Evolutionary conservation across 2,329 filamentous ascomycete species (phyloP), one percentile per base, ranked within the genome.

Genomic region (Didymella pomorum): DNA sequence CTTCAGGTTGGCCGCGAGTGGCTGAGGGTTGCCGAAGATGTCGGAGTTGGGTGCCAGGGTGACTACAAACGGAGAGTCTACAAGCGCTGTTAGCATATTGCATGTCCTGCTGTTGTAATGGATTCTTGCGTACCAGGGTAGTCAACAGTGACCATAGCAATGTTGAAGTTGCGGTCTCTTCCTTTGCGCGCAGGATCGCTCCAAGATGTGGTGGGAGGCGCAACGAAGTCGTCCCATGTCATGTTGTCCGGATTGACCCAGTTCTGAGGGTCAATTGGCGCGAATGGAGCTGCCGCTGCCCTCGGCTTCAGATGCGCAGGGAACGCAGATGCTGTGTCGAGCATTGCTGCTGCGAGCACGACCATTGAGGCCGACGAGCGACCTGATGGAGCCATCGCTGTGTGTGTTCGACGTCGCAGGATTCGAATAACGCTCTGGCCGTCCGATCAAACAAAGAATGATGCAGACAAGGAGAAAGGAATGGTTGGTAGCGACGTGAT

Each of bases 241-340:
- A 84, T 84, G 67, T 83, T 79, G 60, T 84, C 81, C 0, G 82
- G 82, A 57, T 84, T 83, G 8, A 81, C 80, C 80, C 82, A 83
- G 31, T 81, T 77, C 66, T 85, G 83, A 37, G 79, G 77, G 63
- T 85, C 83, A 33, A 85, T 75, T 3, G 82, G 73, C 16, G 77
- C 72, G 63, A 85, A 85, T 0, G 82, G 81, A 43, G 81, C 77
- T 18, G 60, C 63, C n/a, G 39, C 43, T 23, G 62, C 58, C 21
- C 49, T 62, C 14, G 60, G 53, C 37, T 61, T 58, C 18, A 60
- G 53, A 3, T 67, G 56, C 26, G 67, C 65, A 43, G 66, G 66
- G n/a, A 61, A 52, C 10, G 65, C 66, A 14, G 60, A 58, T 12
- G 50, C 62, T 10, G 63, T 28, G 20, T 57, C 61, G 39, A 71